phyloP scores from a whole-genome alignment of 768 basidiomycete genomes.

The Pleurotus ostreatus region DNA sequence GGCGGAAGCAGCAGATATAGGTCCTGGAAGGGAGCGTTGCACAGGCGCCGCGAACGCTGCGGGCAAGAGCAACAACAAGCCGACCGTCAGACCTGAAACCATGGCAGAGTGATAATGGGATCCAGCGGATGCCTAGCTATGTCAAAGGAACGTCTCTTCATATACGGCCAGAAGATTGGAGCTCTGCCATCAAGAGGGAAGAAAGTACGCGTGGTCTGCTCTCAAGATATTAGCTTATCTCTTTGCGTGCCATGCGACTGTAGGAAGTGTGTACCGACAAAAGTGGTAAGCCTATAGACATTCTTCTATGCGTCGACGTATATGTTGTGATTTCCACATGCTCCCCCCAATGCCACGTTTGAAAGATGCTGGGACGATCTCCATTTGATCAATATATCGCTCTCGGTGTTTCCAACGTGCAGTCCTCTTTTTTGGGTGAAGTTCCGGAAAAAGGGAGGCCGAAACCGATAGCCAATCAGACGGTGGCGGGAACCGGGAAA shows the following conservation, averaged over 20 bases:
- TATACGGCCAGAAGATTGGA: neutral
- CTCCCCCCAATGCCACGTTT: neutral
- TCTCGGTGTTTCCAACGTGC: slow-evolving; percentile 65
- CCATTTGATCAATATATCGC: slow-evolving; percentile 74
- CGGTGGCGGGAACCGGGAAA: slow-evolving; percentile 61
- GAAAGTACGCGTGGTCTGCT: neutral
- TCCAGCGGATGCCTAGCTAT: neutral
- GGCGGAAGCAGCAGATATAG: slow-evolving; percentile 9
- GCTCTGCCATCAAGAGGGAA: neutral
- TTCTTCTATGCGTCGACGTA: slow-evolving; percentile 5
- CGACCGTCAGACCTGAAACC: neutral
- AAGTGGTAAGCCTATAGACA: neutral
- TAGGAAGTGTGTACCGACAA: neutral
- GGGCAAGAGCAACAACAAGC: neutral
- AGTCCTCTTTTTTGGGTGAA: slow-evolving; percentile 74
- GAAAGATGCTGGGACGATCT: slow-evolving; percentile 28
- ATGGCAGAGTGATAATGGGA: neutral
- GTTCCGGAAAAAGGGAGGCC: slow-evolving; percentile 38
- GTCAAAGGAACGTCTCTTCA: neutral
- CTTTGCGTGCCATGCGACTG: neutral
- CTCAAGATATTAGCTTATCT: neutral
- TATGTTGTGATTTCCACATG: slow-evolving; percentile 2
- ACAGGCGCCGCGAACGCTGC: slow-evolving; percentile 1
- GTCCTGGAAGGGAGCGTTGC: slow-evolving; percentile 8
- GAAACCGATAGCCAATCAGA: slow-evolving; percentile 47